Percentiles rank a stretch among this genome's conserved stretches.
Evolutionary conservation across 1,284 basidiomycete genomes (phyloP).

Genomic region (Volvariella surrecta): DNA sequence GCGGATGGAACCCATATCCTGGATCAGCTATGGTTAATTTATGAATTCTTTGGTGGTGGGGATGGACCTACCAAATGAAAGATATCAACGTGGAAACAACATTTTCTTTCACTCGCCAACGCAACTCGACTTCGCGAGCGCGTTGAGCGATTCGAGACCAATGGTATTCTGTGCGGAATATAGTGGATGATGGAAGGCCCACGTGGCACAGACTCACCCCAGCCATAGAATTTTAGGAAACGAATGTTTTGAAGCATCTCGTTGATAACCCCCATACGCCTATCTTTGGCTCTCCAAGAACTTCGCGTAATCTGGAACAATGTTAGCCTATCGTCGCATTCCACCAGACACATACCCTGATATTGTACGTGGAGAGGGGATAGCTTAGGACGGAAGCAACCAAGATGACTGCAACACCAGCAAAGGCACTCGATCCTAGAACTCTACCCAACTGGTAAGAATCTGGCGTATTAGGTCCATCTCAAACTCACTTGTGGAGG

Average conservation of each 20-base stretch:
- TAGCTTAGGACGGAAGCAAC: slow-evolving; percentile 61
- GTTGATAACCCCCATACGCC: slow-evolving; percentile 69
- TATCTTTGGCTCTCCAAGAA: slow-evolving; percentile 66
- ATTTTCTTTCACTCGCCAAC: slow-evolving; percentile 59
- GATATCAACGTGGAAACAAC: slow-evolving; percentile 46
- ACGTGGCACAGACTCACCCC: slow-evolving; percentile 36
- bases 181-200: background rate
- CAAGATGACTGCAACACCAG: slow-evolving; percentile 66
- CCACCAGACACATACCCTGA: slow-evolving; percentile 37
- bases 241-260: slow-evolving; percentile 71
- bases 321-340: slow-evolving; percentile 2
- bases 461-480: background rate
- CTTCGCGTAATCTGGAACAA: slow-evolving; percentile 46
- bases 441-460: slow-evolving; percentile 37
- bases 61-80: slow-evolving; percentile 57
- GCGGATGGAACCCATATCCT: slow-evolving; percentile 70
- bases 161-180: slow-evolving; percentile 28
- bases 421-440: slow-evolving; percentile 76
- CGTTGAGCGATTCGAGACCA: slow-evolving; percentile 46
- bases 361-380: slow-evolving; percentile 54
- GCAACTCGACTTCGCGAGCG: slow-evolving; percentile 47
- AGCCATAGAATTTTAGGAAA: slow-evolving; percentile 67
- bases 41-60: no score
- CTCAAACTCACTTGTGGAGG: slow-evolving; percentile 55
- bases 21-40: slow-evolving; percentile 4